Evolutionary conservation across 2,329 filamentous ascomycete genomes (phyloP), one percentile per base, ranked within the genome.

Genomic region (Emergomyces africanus): DNA sequence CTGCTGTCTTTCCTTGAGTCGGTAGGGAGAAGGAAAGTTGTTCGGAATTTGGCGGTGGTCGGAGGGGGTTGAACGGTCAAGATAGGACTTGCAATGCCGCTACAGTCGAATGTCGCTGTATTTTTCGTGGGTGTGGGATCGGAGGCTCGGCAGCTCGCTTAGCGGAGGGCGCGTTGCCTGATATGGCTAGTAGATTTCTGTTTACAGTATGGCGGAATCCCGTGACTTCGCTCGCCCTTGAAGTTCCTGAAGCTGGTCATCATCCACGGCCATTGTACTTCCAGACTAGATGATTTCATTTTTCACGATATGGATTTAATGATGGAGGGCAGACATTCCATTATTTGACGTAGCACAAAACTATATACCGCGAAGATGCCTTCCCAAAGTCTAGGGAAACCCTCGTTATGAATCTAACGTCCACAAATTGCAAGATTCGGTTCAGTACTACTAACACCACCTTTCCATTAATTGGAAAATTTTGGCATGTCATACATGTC

Each of bases 401-500:
- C 25, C 14, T n/a, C 2, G 48, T 33, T 28, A 3, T 23, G 6
- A 30, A 1, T 9, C 6, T 18, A 30, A 3, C 49, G 37, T 20
- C 49, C 15, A 33, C 20, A 23, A 8, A 1, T 23, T 4, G 5
- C 20, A 12, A 9, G 9, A 3, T 6, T 4, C 14, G n/a, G n/a
- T 28, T 14, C 20, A 48, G 20, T 5, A 25, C 50, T 20, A 10
- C 30, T 30, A n/a, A 51, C 48, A 51, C 28, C 8, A 10, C 23
- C 23, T 15, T 18, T n/a, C 37, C 10, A 25, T 14, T 44, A 42
- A 28, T 20, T 9, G 28, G 14, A 59, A 60, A 81, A 79, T 55
- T 67, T 73, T 20, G 79, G 77, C 58, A 75, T 67, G 58, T 78
- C 75, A 69, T 82, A 83, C 41, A 77, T 78, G 9, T 76, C 77